phyloP scores from a whole-genome alignment of 345 rosid genomes.

The Melastoma malabathricum region DNA sequence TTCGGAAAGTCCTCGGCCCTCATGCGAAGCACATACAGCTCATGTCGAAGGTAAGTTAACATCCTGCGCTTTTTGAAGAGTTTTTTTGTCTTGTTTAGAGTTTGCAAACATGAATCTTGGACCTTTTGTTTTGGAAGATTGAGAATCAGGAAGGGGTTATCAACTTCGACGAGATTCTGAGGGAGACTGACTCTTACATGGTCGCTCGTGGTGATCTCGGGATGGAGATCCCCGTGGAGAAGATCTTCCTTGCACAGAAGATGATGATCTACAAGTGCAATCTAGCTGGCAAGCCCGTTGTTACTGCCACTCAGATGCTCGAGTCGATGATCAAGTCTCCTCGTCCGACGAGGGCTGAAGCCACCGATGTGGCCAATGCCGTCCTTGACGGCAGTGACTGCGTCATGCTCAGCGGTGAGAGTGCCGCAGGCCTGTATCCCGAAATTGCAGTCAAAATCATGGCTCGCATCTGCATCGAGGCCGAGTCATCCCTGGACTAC shows the following conservation, averaged over 20 bases:
- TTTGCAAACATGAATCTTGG: neutral
- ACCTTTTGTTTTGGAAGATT: slow-evolving; percentile 4
- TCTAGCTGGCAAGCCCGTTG: slow-evolving; percentile 12
- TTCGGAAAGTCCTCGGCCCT: slow-evolving; percentile 15
- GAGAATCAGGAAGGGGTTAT: slow-evolving; percentile 17
- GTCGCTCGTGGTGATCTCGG: slow-evolving; percentile 18
- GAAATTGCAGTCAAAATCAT: slow-evolving; percentile 15
- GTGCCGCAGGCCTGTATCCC: slow-evolving; percentile 14
- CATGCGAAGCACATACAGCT: slow-evolving; percentile 14
- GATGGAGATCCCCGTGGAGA: slow-evolving; percentile 16
- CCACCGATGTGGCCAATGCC: slow-evolving; percentile 15
- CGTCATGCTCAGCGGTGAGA: slow-evolving; percentile 17
- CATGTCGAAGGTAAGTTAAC: slow-evolving; percentile 11
- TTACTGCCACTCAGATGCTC: slow-evolving; percentile 17
- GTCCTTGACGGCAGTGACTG: slow-evolving; percentile 15
- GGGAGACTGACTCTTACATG: slow-evolving; percentile 15
- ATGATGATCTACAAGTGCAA: slow-evolving; percentile 18
- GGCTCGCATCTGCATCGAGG: slow-evolving; percentile 16
- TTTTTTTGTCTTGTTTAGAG: too few relatives aligned
- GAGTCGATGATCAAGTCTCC: slow-evolving; percentile 20
- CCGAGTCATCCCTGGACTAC: slow-evolving; percentile 15
- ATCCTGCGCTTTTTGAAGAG: neutral
- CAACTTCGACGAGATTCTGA: slow-evolving; percentile 15
- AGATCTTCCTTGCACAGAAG: slow-evolving; percentile 15
- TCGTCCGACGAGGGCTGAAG: slow-evolving; percentile 14